Evolutionary conservation across 257 asterid genomes (phyloP).

Genomic region (Nicotiana attenuata): DNA sequence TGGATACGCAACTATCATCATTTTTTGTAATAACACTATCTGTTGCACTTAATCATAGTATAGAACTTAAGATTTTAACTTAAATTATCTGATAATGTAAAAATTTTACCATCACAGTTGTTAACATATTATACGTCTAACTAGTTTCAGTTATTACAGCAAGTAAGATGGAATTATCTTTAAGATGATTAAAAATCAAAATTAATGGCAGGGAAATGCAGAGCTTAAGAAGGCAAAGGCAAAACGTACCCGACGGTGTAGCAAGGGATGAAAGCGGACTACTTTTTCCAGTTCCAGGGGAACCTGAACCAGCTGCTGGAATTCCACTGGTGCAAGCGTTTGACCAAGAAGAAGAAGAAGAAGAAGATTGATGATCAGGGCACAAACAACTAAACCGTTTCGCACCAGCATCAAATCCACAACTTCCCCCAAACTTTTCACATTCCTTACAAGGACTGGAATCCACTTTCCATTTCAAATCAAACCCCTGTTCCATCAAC

Average conservation of each 20-base stretch:
- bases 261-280: not conserved
- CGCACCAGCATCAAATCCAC: constrained; percentile 30
- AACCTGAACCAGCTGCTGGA: not conserved
- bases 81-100: not conserved
- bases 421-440: constrained; percentile 44
- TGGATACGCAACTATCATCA: no score
- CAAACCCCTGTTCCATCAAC: constrained; percentile 38
- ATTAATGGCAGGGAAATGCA: not conserved
- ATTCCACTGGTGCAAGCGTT: not conserved
- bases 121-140: no score
- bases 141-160: no score
- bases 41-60: not conserved
- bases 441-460: constrained; percentile 30
- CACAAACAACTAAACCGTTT: constrained; percentile 44
- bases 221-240: not conserved
- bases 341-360: not conserved
- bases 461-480: constrained; percentile 34
- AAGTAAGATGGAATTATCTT: no score
- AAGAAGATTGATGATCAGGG: constrained; percentile 14
- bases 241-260: constrained; percentile 3
- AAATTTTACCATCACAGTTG: no score
- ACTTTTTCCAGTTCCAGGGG: not conserved
- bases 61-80: not conserved
- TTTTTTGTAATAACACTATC: no score
- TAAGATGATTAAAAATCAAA: not conserved